phyloP scores from a whole-genome alignment of 176 grass and related monocot species.

The Tillandsia leiboldiana region DNA sequence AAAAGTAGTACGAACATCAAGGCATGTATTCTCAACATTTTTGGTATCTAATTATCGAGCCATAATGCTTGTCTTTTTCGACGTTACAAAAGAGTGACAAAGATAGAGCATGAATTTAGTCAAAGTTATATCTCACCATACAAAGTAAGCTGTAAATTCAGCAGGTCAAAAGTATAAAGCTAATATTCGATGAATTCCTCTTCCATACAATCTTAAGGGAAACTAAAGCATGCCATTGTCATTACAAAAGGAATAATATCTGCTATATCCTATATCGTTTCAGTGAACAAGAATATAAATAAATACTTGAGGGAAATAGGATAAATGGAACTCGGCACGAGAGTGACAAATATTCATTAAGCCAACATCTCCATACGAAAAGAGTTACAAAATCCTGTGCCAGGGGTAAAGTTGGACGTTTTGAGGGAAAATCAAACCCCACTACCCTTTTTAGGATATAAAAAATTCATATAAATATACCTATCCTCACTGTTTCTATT shows the following conservation, averaged over 20 bases:
- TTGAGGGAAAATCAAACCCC: not conserved
- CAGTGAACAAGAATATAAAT: not conserved
- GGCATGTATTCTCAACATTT: not conserved
- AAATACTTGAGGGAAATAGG: not conserved
- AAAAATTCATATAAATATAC: not conserved
- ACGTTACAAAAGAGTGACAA: not conserved
- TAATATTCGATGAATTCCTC: not conserved
- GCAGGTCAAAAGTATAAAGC: not conserved
- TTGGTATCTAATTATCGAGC: not conserved
- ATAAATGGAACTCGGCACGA: not conserved
- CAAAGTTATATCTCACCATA: not conserved
- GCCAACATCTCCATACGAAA: not conserved
- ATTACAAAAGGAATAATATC: not conserved
- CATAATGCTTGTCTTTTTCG: not conserved
- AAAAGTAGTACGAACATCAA: not conserved
- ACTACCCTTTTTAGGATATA: not conserved
- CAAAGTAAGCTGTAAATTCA: not conserved
- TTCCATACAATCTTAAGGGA: not conserved
- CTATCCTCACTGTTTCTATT: not conserved
- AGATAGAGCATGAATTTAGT: not conserved
- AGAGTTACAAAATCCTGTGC: not conserved
- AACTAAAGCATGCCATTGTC: not conserved
- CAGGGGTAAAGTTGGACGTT: not conserved
- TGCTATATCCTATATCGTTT: not conserved
- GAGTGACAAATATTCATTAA: not conserved